These are phyloP conservation scores for Vitis hybrid DNA, from an alignment of 177 flowering plant genomes.

Conservation along the genomic window DNA sequence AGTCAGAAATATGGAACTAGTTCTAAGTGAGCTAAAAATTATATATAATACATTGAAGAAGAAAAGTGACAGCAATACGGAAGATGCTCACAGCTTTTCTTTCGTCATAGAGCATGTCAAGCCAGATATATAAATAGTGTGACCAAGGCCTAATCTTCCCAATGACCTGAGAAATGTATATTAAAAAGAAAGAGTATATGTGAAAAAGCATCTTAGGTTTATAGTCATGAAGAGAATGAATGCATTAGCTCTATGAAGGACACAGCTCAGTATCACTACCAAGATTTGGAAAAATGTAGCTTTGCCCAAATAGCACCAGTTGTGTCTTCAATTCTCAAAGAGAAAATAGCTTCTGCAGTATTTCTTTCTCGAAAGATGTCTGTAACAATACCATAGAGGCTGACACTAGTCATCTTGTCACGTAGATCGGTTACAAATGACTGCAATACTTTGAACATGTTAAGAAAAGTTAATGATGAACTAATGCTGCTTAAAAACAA, in stretches of 20 bases:
- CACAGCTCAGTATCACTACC: conserved; percentile 38
- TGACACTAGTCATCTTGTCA: conserved; percentile 86
- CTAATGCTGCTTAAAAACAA: neutral
- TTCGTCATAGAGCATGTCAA: conserved; percentile 58
- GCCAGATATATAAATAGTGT: conserved; percentile 72
- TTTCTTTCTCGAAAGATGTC: conserved; percentile 47
- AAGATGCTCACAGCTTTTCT: conserved; percentile 49
- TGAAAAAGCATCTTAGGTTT: neutral
- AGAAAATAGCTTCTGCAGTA: conserved; percentile 39
- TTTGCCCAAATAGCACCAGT: conserved; percentile 69
- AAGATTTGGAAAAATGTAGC: conserved; percentile 65
- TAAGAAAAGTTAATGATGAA: conserved; percentile 9
- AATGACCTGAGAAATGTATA: conserved; percentile 65
- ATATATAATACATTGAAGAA: neutral
- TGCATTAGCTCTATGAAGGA: neutral
- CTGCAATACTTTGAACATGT: conserved; percentile 56
- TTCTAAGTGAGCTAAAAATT: neutral
- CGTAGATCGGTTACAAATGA: conserved; percentile 70
- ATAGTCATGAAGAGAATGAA: neutral
- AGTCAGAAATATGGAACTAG: no score
- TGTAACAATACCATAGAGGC: conserved; percentile 78
- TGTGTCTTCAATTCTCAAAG: conserved; percentile 62
- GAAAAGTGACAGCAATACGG: neutral
- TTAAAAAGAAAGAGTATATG: neutral
- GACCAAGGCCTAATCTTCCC: conserved; percentile 80